Conservation (phyloP, 768 basidiomycete species). For the Xanthoconium stramineum region DNA sequence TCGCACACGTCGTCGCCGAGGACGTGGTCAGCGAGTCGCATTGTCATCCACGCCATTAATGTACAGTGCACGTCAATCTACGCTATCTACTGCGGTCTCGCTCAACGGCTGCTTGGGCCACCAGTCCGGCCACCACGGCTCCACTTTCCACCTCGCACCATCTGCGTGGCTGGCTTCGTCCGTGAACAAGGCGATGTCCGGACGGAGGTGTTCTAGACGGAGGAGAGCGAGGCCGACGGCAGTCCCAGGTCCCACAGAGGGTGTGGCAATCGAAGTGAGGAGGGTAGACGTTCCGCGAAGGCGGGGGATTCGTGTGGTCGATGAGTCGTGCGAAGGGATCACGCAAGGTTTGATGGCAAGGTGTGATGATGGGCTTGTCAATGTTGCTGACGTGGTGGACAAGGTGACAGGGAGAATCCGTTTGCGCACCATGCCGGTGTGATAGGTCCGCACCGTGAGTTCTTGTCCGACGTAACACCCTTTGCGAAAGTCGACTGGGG, state of each 20-base stretch:
- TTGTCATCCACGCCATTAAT: neutral
- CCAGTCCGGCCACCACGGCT: conserved; percentile 68
- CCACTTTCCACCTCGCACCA: conserved; percentile 38
- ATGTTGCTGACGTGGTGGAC: conserved; percentile 33
- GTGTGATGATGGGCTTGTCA: conserved; percentile 17
- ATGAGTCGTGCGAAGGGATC: conserved; percentile 17
- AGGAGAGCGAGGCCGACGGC: conserved; percentile 77
- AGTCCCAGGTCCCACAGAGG: conserved; percentile 14
- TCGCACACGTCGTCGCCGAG: conserved; percentile 66
- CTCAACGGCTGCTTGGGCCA: conserved; percentile 41
- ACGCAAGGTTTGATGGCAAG: conserved; percentile 25
- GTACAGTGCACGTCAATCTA: conserved; percentile 17
- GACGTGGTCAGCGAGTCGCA: conserved; percentile 33
- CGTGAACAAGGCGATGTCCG: conserved; percentile 21
- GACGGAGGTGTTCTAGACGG: conserved; percentile 62
- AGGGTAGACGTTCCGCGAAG: conserved; percentile 75
- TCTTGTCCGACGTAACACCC: conserved; percentile 99
- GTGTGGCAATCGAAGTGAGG: conserved; percentile 48
- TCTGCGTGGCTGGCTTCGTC: conserved; percentile 12
- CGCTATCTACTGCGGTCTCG: conserved; percentile 15
- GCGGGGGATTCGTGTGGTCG: conserved; percentile 41
- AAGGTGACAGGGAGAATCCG: conserved; percentile 77
- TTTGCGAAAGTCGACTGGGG: conserved; percentile 89
- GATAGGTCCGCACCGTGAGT: conserved; percentile 92
- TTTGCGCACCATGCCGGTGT: conserved; percentile 89